phyloP scores from a whole-genome alignment of 2,329 filamentous ascomycete genomes.

The Decorospora gaudefroyi region DNA sequence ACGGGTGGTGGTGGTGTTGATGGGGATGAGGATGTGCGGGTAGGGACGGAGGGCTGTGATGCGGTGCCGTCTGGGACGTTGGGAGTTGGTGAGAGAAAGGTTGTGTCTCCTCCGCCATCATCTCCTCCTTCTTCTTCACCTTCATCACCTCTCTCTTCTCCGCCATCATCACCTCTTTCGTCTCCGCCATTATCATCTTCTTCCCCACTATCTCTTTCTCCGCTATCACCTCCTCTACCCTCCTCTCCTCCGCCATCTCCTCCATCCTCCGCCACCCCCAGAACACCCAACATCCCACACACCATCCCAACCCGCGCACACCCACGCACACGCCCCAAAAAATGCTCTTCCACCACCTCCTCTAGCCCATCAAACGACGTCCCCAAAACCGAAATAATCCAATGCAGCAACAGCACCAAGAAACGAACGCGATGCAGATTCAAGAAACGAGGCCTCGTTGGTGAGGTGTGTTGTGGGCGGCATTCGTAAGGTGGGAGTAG shows the following conservation, averaged over 20 bases:
- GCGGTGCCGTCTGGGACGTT: too few relatives aligned
- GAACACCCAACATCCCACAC: not conserved
- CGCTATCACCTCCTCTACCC: not conserved
- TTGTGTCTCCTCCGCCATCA: not conserved
- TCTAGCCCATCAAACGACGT: not conserved
- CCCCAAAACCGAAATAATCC: not conserved
- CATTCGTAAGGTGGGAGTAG: not conserved
- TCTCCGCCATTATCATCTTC: not conserved
- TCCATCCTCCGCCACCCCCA: not conserved
- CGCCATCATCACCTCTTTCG: not conserved
- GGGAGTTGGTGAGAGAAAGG: too few relatives aligned
- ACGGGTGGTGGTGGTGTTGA: too few relatives aligned
- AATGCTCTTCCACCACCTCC: not conserved
- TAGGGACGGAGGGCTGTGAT: too few relatives aligned
- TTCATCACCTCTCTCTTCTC: not conserved
- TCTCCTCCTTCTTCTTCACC: not conserved
- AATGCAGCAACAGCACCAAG: not conserved
- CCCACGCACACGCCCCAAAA: too few relatives aligned
- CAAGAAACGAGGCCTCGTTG: not conserved
- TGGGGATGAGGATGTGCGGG: too few relatives aligned
- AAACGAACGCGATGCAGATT: not conserved
- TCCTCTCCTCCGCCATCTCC: not conserved
- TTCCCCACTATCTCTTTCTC: not conserved
- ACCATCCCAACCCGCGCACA: not conserved
- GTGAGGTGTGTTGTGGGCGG: constrained; percentile 4